Conservation (phyloP, 805 yeast genomes). For the Candida germanica region DNA sequence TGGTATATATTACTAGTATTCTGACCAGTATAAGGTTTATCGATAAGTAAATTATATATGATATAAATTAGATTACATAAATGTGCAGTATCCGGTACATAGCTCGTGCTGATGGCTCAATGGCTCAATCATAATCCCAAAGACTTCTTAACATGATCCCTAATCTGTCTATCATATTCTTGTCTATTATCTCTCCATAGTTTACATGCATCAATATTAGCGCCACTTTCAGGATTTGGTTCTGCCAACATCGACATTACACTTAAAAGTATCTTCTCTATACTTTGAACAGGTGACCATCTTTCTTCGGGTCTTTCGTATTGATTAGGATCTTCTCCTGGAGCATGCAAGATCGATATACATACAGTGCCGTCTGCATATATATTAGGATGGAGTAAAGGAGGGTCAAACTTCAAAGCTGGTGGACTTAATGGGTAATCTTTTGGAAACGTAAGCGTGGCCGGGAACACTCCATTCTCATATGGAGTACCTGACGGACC, state of each 20-base stretch:
- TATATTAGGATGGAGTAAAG: conserved; percentile 89
- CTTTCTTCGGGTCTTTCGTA: conserved; percentile 95
- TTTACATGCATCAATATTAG: conserved; percentile 77
- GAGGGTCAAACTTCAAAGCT: conserved; percentile 67
- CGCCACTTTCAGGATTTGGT: conserved; percentile 95
- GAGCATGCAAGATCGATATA: conserved; percentile 90
- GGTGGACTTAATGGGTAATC: conserved; percentile 89
- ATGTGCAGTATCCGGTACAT: no score
- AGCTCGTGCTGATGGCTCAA: no score
- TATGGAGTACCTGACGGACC: conserved; percentile 85
- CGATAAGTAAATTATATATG: no score
- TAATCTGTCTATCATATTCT: conserved; percentile 64
- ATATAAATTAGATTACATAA: background rate
- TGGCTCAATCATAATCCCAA: conserved; percentile 70
- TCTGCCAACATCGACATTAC: conserved; percentile 96
- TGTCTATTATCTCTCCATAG: conserved; percentile 85
- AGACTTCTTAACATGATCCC: conserved; percentile 62
- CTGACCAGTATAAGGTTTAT: no score
- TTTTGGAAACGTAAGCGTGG: conserved; percentile 64
- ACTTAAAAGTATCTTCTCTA: conserved; percentile 90
- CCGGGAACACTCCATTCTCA: conserved; percentile 86
- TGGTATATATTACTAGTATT: no score
- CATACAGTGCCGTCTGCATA: conserved; percentile 95
- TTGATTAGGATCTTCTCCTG: conserved; percentile 96
- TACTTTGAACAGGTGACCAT: conserved; percentile 97